Evolutionary conservation across 1,284 basidiomycete genomes (phyloP), one percentile per base, ranked within the genome.

Genomic region (Pseudozyma pruni): DNA sequence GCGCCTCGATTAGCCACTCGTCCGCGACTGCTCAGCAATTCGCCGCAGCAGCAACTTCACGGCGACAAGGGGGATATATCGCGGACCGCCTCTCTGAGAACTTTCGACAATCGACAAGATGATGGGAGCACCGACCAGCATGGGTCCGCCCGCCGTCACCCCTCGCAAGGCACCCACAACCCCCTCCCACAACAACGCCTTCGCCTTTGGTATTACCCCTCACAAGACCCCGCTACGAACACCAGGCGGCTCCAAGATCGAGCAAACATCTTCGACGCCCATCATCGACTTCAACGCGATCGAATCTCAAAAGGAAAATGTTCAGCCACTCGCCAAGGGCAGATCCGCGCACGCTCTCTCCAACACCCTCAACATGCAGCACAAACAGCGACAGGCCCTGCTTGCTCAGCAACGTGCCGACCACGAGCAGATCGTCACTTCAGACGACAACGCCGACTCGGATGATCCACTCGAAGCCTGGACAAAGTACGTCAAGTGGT

Each of bases 401-500:
- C 62, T 79, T 14, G 61, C 73, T 2, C 48, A 56, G 16, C 69
- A 75, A 59, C 67, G 79, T 9, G 50, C 52, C 5, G 72, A 77
- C 27, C 68, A 81, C 41, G 78, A 80, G 43, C 34, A 41, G 5
- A 17, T 32, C 44, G 68, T 78, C 35, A 44, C 47, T 8, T 71
- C 72, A 9, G 49, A 48, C 20, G 66, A 71, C 38, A 73, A 75
- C 27, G 66, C 52, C 16, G 79, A 81, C 41, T 59, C 68, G 14
- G 79, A 72, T 39, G 72, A 71, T 57, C 73, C 68, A 29, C 52
- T 76, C 27, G 72, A 76, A 33, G 68, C 70, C 8, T 77, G 70
- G 68, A 67, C 62, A 37, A 83, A 86, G 42, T 90, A 90, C 78
- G 86, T 90, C 13, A 86, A 88, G 74, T 91, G 90, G 90, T 88